phyloP scores from a whole-genome alignment of 2,329 filamentous ascomycete genomes.

The Fusarium haematococcum region DNA sequence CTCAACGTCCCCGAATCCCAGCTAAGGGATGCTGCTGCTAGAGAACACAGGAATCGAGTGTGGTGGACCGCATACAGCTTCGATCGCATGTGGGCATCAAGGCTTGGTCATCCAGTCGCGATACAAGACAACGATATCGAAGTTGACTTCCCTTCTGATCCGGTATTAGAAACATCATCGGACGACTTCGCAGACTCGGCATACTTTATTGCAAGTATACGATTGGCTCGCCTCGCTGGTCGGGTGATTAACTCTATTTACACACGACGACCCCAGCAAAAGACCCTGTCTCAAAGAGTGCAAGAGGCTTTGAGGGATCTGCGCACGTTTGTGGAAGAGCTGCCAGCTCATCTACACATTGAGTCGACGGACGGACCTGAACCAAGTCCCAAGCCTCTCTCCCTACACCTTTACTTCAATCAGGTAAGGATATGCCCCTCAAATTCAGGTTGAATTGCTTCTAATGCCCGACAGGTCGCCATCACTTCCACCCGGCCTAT shows the following conservation, averaged over 20 bases:
- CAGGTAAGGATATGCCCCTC: constrained; percentile 23
- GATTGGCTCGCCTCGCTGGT: constrained; percentile 50
- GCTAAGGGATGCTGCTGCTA: constrained; percentile 50
- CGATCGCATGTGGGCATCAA: constrained; percentile 61
- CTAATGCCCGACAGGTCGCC: constrained; percentile 40
- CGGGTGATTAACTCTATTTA: constrained; percentile 49
- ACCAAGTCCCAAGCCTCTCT: constrained; percentile 44
- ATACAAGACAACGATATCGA: constrained; percentile 62
- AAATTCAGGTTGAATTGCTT: rapidly evolving
- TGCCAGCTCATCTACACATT: constrained; percentile 48
- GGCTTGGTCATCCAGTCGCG: constrained; percentile 60
- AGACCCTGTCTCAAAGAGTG: constrained; percentile 47
- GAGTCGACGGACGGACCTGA: constrained; percentile 37
- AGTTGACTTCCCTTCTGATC: constrained; percentile 55
- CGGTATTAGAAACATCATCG: constrained; percentile 38
- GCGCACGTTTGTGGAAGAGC: constrained; percentile 46
- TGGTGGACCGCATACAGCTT: constrained; percentile 59
- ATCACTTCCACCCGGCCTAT: constrained; percentile 51
- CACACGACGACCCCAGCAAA: constrained; percentile 44
- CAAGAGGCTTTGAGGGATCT: constrained; percentile 48
- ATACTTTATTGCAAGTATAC: constrained; percentile 51
- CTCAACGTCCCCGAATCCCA: constrained; percentile 53
- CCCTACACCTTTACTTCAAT: constrained; percentile 51
- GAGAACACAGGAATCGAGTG: constrained; percentile 55
- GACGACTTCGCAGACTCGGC: constrained; percentile 50